Percentiles rank a stretch among this genome's conserved stretches.
These are phyloP conservation scores for Colletotrichum lindemuthianum DNA, from an alignment of 2,329 filamentous ascomycete genomes.

Conservation along the genomic window DNA sequence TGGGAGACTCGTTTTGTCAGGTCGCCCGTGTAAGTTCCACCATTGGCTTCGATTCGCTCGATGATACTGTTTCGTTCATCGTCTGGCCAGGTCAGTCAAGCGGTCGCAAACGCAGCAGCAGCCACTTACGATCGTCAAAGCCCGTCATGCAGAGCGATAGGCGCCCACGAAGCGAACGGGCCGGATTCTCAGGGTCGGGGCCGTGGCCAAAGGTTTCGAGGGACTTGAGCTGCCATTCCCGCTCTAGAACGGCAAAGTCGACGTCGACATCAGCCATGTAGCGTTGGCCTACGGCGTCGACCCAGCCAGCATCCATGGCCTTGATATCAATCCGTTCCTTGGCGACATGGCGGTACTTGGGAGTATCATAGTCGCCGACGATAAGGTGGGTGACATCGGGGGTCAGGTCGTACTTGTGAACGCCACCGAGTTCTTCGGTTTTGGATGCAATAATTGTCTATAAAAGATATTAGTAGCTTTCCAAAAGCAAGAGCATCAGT, in stretches of 20 bases:
- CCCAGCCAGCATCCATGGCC: slow-evolving; percentile 84
- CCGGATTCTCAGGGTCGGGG: slow-evolving; percentile 43
- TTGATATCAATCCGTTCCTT: slow-evolving; percentile 87
- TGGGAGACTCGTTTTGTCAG: slow-evolving; percentile 88
- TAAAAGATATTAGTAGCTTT: slow-evolving; percentile 7
- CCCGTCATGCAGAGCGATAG: slow-evolving; percentile 67
- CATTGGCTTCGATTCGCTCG: slow-evolving; percentile 72
- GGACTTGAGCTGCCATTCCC: slow-evolving; percentile 69
- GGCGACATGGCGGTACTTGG: slow-evolving; percentile 96
- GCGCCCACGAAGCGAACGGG: slow-evolving; percentile 48
- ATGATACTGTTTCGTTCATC: slow-evolving; percentile 77
- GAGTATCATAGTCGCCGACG: slow-evolving; percentile 87
- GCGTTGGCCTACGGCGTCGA: slow-evolving; percentile 79
- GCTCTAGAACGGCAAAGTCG: slow-evolving; percentile 76
- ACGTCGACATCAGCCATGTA: slow-evolving; percentile 86
- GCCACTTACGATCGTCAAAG: slow-evolving; percentile 59
- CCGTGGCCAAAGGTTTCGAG: slow-evolving; percentile 63
- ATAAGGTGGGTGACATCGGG: slow-evolving; percentile 95
- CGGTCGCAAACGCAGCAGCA: background rate
- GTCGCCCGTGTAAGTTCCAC: slow-evolving; percentile 87
- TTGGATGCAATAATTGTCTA: slow-evolving; percentile 68
- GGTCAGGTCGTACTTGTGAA: slow-evolving; percentile 92
- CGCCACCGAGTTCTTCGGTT: slow-evolving; percentile 84
- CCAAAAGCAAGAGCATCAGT: slow-evolving; percentile 8
- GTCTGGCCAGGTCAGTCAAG: slow-evolving; percentile 52